Percentiles rank a stretch among this genome's conserved stretches.
These are phyloP conservation scores for Blastocystis sp. DNA, from an alignment of 352 stramenopile species.

Conservation along the genomic window DNA sequence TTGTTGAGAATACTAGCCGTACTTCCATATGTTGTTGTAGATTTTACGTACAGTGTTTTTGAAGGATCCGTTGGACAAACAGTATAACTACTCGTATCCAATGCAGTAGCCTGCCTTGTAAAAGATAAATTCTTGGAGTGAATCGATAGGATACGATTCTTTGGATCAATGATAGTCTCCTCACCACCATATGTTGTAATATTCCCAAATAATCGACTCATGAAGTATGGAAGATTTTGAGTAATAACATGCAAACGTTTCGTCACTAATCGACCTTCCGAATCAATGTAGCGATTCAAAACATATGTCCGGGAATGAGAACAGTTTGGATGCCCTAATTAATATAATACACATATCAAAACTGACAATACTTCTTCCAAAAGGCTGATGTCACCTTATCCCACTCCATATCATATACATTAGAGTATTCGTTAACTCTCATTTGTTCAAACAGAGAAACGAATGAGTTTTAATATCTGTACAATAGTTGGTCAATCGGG, in stretches of 20 bases:
- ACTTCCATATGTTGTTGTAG: conserved; percentile 33
- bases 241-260: conserved; percentile 59
- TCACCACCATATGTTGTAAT: conserved; percentile 53
- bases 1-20: not conserved
- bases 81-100: conserved; percentile 42
- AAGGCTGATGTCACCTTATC: conserved; percentile 50
- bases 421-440: conserved; percentile 60
- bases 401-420: conserved; percentile 47
- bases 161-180: conserved; percentile 62
- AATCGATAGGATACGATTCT: conserved; percentile 21
- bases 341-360: not conserved
- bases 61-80: not conserved
- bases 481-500: too few relatives aligned
- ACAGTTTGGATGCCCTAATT: not conserved
- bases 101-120: conserved; percentile 40
- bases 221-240: conserved; percentile 43
- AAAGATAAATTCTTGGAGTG: conserved; percentile 56
- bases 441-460: conserved; percentile 38
- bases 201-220: conserved; percentile 8
- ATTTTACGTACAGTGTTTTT: conserved; percentile 18
- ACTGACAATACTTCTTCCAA: conserved; percentile 59
- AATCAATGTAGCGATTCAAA: conserved; percentile 32
- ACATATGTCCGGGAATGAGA: conserved; percentile 57
- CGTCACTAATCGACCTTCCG: conserved; percentile 29
- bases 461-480: not conserved